Base-by-base conservation (phyloP, 2,329 filamentous ascomycete species). In the Paradendryphiella salina region DNA sequence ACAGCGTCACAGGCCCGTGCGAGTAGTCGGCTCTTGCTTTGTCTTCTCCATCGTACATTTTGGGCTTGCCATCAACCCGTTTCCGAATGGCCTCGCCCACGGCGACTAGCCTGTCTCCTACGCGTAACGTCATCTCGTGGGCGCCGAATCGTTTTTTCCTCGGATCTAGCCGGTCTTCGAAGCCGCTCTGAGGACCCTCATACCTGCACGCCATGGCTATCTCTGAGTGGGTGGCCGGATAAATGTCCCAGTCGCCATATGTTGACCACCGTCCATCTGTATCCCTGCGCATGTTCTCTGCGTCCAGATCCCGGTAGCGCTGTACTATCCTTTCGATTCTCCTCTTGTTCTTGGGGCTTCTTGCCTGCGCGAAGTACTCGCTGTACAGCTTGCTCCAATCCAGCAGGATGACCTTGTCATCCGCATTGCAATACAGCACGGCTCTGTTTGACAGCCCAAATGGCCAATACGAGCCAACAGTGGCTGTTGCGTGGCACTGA, bases 321-420 rank as follows among this genome's bases (percentile, higher is more conserved):
- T 45, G 46, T 2, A 48, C 38, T 6, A 40, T 51, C 6, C 31
- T 29, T 5, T 18, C 6, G 17, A 35, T 32, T 11, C 31, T 35
- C 32, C 34, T 36, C n/a, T 38, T 41, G 29, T 43, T 46, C 15
- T 14, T 43, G 15, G 31, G 38, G 21, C 32, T 47, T 14, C 31
- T 31, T 11, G 54, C 35, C 18, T 49, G 43, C 13, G 28, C 32
- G 18, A 49, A 50, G 13, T 53, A 57, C 13, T 44, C 35, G 15
- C 35, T 50, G 21, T 51, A 50, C n/a, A 57, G 21, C 21, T 38
- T 34, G n/a, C 11, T 41, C 46, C 55, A 56, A 11, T 57, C 46
- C 15, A 54, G 39, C 13, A 56, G 40, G 14, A 60, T 29, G 3
- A 53, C 13, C 6, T 47, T 42, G 4, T 36, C 32, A 15, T 51